Evolutionary conservation across 2,329 filamentous ascomycete genomes (phyloP).

Genomic region (Lecanicillium sp.): DNA sequence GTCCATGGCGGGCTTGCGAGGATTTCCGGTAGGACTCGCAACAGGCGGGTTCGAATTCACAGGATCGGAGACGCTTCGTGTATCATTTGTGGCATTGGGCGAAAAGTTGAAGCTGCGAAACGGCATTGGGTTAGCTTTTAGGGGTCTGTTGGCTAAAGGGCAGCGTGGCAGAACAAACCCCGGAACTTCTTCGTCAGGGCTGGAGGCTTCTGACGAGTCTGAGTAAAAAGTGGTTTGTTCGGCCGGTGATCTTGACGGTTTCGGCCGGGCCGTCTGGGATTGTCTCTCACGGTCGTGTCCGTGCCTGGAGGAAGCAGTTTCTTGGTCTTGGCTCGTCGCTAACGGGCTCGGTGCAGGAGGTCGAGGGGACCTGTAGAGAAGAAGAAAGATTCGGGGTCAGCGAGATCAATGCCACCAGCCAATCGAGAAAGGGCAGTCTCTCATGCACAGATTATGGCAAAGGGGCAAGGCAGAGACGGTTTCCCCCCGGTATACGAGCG

Average conservation of each 20-base stretch:
- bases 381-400: conserved; percentile 13
- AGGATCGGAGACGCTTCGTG: conserved; percentile 34
- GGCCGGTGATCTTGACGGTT: conserved; percentile 9
- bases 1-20: conserved; percentile 38
- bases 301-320: conserved; percentile 19
- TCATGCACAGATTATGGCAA: too few relatives aligned
- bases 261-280: conserved; percentile 14
- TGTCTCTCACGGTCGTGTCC: conserved; percentile 10
- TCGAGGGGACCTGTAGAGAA: conserved; percentile 35
- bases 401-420: not conserved
- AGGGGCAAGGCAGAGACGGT: too few relatives aligned
- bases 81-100: conserved; percentile 39
- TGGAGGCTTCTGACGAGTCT: conserved; percentile 27
- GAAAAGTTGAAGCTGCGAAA: conserved; percentile 17
- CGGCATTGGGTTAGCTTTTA: not conserved
- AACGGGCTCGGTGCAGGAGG: conserved; percentile 42
- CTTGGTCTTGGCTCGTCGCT: conserved; percentile 22
- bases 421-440: not conserved
- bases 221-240: conserved; percentile 26
- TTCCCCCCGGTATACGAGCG: too few relatives aligned
- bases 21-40: conserved; percentile 15
- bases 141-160: not conserved
- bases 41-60: conserved; percentile 27
- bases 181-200: conserved; percentile 21
- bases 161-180: conserved; percentile 17